phyloP scores from a whole-genome alignment of 1,284 basidiomycete species.

The Rhodotorula sp. region DNA sequence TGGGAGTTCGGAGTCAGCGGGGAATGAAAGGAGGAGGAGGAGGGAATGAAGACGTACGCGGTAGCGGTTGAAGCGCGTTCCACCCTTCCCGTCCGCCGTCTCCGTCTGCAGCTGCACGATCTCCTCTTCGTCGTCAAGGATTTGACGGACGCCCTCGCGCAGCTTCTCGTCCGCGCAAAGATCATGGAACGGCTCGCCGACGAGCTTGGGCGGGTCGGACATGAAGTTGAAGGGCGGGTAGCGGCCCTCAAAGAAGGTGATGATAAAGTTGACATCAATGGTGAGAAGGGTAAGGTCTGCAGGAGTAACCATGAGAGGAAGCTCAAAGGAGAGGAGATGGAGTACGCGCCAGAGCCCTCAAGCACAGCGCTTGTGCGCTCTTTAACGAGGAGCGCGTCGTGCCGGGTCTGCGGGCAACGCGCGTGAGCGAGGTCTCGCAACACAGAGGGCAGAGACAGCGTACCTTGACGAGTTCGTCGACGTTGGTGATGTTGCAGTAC shows the following conservation, averaged over 20 bases:
- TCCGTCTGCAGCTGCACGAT: neutral
- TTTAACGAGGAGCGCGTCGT: slow-evolving; percentile 33
- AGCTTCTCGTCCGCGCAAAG: slow-evolving; percentile 3
- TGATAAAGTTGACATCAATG: neutral
- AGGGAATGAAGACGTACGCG: slow-evolving; percentile 10
- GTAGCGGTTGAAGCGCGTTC: slow-evolving; percentile 6
- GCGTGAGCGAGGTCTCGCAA: neutral
- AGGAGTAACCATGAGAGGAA: neutral
- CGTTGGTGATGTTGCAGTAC: slow-evolving; percentile 41
- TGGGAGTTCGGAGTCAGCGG: neutral
- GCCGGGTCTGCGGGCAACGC: slow-evolving; percentile 1
- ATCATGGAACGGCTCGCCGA: neutral
- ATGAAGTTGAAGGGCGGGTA: neutral
- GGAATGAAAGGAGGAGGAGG: neutral
- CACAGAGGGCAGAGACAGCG: neutral
- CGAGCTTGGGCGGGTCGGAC: neutral
- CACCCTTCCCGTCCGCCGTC: neutral
- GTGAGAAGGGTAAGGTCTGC: slow-evolving; percentile 17
- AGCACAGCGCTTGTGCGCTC: slow-evolving; percentile 37
- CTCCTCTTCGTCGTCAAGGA: slow-evolving; percentile 19
- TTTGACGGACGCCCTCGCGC: neutral
- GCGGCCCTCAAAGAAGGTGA: slow-evolving; percentile 18
- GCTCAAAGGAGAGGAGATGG: neutral
- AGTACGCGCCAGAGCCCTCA: slow-evolving; percentile 20
- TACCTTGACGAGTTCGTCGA: slow-evolving; percentile 30